Base-by-base conservation (phyloP, 768 basidiomycete genomes). In the Cubamyces lactineus region DNA sequence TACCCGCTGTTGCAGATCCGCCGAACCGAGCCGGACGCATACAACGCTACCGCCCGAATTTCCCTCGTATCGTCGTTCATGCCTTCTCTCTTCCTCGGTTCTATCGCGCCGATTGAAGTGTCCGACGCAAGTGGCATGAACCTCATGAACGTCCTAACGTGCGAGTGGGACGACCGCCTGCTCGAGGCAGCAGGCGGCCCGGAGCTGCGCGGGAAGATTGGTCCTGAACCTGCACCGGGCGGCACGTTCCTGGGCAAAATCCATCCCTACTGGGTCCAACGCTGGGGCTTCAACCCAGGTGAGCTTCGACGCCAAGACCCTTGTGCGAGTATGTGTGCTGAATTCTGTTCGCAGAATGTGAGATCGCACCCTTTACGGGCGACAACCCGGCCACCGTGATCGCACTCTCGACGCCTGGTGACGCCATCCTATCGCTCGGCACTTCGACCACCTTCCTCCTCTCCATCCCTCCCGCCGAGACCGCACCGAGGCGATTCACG, bases 71-170 rank as follows among this genome's bases (percentile, higher is more conserved):
- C 90, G 13, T 92, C 89, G 17, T 94, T 92, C 77, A 78, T 94
- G 61, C 82, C 91, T 4, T 93, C 92, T 0, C 72, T 96, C n/a
- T 88, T 95, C 71, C 78, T 93, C 50, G 90, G 91, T 3, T 74
- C 76, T 51, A 82, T 94, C 65, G 89, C 88, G 11, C 89, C 91
- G 0, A 87, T 93, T 54, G 94, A 96, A 67, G 84, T 88, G n/a
- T 86, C 87, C 24, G 94, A 95, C 73, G 92, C 91, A 2, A 92
- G 90, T 70, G 94, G 94, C 0, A 94, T 92, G 91, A 94, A 94
- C 71, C 76, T 94, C 28, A 94, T 91, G 88, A 79, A 91, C 63
- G 84, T 94, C 53, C 74, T 87, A 30, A 82, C 84, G 1, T 83
- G 84, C 72, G 85, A 85, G 72, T 95, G 92, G 92, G 83, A 91